phyloP scores from a whole-genome alignment of 2,329 filamentous ascomycete genomes.

The Bipolaris sorokiniana region DNA sequence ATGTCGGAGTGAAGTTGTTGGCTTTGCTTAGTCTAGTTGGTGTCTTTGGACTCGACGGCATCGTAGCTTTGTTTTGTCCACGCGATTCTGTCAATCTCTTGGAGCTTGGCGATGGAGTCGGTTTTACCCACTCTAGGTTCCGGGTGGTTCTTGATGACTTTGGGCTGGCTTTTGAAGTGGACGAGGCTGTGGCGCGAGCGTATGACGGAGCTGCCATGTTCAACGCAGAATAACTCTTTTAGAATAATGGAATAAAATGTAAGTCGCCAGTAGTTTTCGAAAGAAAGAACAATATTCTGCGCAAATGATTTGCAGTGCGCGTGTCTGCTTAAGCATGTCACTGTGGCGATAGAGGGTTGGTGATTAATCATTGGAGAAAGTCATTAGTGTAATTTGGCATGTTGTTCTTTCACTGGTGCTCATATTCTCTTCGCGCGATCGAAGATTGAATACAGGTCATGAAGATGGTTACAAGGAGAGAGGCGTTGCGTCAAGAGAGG shows the following conservation, averaged over 20 bases:
- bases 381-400: neutral
- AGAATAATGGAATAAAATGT: neutral
- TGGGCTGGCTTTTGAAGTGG: constrained; percentile 12
- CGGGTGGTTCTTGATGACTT: constrained; percentile 1
- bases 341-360: neutral
- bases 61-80: neutral
- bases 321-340: neutral
- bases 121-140: neutral
- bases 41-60: neutral
- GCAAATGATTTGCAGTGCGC: neutral
- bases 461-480: neutral
- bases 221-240: neutral
- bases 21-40: neutral
- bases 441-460: neutral
- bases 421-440: neutral
- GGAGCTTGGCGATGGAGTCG: neutral
- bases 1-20: neutral
- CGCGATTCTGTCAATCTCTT: neutral
- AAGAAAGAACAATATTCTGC: neutral
- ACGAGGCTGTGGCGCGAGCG: constrained; percentile 27
- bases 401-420: neutral
- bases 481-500: neutral
- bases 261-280: neutral
- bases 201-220: constrained; percentile 29
- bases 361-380: neutral